Conservation (phyloP, 1,139 yeast genomes). For the Citeromyces hawaiiensis region DNA sequence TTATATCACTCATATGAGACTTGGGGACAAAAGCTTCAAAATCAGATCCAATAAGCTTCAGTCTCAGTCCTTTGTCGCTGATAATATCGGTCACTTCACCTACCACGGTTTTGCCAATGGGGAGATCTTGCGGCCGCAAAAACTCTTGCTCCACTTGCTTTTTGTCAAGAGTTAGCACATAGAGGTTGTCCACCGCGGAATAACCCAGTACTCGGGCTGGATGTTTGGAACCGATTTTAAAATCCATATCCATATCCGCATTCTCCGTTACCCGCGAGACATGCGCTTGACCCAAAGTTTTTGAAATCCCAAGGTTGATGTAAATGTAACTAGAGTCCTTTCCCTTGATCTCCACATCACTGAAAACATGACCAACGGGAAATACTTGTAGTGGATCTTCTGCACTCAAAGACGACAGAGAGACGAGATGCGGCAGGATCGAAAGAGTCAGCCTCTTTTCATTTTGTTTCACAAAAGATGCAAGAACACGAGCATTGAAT, state of each 20-base stretch:
- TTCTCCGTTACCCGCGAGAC: constrained; percentile 53
- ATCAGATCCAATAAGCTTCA: constrained; percentile 43
- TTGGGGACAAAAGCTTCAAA: constrained; percentile 70
- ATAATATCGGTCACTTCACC: constrained; percentile 53
- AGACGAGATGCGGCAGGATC: constrained; percentile 39
- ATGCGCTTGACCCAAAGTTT: constrained; percentile 55
- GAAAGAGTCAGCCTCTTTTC: constrained; percentile 54
- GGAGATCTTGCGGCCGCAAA: constrained; percentile 57
- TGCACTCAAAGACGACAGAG: constrained; percentile 14
- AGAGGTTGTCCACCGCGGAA: constrained; percentile 51
- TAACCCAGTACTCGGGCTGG: constrained; percentile 68
- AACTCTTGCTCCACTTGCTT: constrained; percentile 49
- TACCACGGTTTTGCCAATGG: constrained; percentile 54
- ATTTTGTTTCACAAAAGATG: constrained; percentile 41
- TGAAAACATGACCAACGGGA: constrained; percentile 66
- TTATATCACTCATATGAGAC: constrained; percentile 72
- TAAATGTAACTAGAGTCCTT: constrained; percentile 41
- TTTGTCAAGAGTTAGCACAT: constrained; percentile 58
- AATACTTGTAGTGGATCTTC: constrained; percentile 44
- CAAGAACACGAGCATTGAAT: constrained; percentile 59
- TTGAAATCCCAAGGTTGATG: constrained; percentile 43
- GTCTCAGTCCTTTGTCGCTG: constrained; percentile 54
- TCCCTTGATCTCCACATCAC: constrained; percentile 42
- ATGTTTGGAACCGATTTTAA: constrained; percentile 51
- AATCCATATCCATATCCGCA: constrained; percentile 34